Evolutionary conservation across 1,284 basidiomycete species (phyloP).

Genomic region (Clitocybe nebularis): DNA sequence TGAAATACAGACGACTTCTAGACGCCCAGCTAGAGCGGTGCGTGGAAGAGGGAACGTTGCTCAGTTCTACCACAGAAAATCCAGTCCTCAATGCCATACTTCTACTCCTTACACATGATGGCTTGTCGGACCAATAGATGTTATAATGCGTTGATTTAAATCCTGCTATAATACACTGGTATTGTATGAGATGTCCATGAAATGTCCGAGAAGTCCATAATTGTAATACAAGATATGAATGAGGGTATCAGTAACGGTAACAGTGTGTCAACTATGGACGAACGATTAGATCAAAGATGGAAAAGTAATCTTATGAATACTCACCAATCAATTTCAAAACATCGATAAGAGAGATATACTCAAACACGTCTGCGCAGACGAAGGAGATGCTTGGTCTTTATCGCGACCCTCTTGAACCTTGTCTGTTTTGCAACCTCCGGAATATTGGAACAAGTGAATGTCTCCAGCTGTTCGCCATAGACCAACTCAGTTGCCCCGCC

Average conservation of each 20-base stretch:
- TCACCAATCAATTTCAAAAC: too few relatives aligned
- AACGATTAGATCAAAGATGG: too few relatives aligned
- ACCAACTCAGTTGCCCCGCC: too few relatives aligned
- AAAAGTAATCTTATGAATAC: too few relatives aligned
- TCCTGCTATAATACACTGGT: background rate
- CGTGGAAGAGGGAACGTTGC: conserved; percentile 49
- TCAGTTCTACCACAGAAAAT: conserved; percentile 47
- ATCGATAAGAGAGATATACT: too few relatives aligned
- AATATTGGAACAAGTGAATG: too few relatives aligned
- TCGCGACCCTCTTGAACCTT: conserved; percentile 2
- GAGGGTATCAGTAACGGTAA: too few relatives aligned
- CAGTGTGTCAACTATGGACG: too few relatives aligned
- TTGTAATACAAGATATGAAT: too few relatives aligned
- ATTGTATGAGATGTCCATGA: too few relatives aligned
- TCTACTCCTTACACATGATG: conserved; percentile 62
- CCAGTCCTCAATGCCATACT: conserved; percentile 69
- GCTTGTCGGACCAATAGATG: conserved; percentile 29
- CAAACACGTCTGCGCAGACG: background rate
- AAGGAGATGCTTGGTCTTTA: conserved; percentile 3
- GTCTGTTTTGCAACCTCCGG: background rate
- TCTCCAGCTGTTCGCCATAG: too few relatives aligned
- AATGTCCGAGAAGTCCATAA: too few relatives aligned
- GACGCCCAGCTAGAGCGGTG: conserved; percentile 65
- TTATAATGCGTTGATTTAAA: background rate
- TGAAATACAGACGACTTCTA: conserved; percentile 49